Evolutionary conservation across 2,329 filamentous ascomycete species (phyloP).

Genomic region (Onygenales sp.): DNA sequence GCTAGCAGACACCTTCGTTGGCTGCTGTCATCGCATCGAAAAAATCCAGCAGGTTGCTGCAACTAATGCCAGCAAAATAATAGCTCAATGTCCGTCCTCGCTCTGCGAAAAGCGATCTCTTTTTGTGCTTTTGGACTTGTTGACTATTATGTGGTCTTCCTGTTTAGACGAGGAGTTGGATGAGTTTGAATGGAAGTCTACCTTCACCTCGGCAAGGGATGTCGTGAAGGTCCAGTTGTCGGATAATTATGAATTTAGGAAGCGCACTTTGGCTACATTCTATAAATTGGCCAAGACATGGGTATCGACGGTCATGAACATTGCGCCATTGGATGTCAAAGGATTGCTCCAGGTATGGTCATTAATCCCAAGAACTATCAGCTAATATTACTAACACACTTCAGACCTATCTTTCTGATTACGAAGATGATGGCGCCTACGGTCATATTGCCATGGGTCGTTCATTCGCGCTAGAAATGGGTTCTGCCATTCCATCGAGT

Average conservation of each 20-base stretch:
- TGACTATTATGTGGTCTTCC: conserved; percentile 90
- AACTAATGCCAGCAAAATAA: conserved; percentile 73
- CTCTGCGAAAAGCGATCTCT: conserved; percentile 83
- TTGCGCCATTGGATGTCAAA: conserved; percentile 88
- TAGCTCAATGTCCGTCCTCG: conserved; percentile 74
- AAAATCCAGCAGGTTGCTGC: conserved; percentile 84
- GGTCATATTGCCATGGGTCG: conserved; percentile 86
- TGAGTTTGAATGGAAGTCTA: conserved; percentile 77
- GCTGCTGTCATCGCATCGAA: conserved; percentile 87
- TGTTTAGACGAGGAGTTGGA: conserved; percentile 93
- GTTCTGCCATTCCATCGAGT: conserved; percentile 71
- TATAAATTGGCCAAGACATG: conserved; percentile 68
- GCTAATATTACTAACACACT: neutral
- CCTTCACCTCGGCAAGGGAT: conserved; percentile 66
- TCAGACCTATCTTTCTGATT: conserved; percentile 88
- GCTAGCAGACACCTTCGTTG: conserved; percentile 72
- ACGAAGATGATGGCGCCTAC: conserved; percentile 81
- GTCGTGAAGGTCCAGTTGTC: conserved; percentile 82
- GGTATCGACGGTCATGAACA: conserved; percentile 69
- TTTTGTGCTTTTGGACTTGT: conserved; percentile 82
- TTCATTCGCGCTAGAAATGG: conserved; percentile 90
- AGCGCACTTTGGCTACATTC: conserved; percentile 66
- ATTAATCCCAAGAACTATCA: neutral
- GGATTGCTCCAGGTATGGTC: conserved; percentile 59
- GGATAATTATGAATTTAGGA: conserved; percentile 78